These are phyloP conservation scores for Aaosphaeria arxii DNA, from an alignment of 2,329 filamentous ascomycete species.

Conservation along the genomic window DNA sequence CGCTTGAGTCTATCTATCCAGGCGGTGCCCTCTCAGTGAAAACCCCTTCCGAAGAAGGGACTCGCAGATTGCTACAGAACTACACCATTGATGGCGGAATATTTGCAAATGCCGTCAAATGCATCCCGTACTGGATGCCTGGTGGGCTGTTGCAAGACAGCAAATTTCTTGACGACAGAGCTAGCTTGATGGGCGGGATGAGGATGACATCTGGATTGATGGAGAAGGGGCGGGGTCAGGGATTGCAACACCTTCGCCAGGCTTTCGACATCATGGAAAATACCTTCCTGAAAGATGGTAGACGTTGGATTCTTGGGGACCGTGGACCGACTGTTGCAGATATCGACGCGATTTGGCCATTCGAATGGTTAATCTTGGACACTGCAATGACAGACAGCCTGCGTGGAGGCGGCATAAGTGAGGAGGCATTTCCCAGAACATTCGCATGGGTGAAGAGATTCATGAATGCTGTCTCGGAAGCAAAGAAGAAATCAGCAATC, in stretches of 20 bases:
- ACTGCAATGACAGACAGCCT: slow-evolving; percentile 50
- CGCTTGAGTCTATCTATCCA: slow-evolving; percentile 21
- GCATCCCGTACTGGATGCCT: slow-evolving; percentile 59
- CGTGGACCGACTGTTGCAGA: slow-evolving; percentile 59
- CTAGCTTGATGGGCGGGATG: slow-evolving; percentile 42
- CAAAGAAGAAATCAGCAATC: slow-evolving; percentile 38
- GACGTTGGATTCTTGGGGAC: slow-evolving; percentile 60
- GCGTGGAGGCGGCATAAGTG: slow-evolving; percentile 52
- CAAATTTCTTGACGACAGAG: slow-evolving; percentile 58
- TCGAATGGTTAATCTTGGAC: slow-evolving; percentile 60
- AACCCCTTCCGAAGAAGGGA: slow-evolving; percentile 39
- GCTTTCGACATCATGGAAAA: slow-evolving; percentile 60
- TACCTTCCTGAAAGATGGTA: slow-evolving; percentile 62
- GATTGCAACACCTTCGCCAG: slow-evolving; percentile 53
- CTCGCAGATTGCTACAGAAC: slow-evolving; percentile 56
- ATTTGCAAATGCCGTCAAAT: slow-evolving; percentile 52
- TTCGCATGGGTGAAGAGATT: slow-evolving; percentile 67
- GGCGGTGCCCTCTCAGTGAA: slow-evolving; percentile 9
- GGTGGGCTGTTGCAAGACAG: slow-evolving; percentile 53
- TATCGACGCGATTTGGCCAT: slow-evolving; percentile 66
- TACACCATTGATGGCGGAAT: slow-evolving; percentile 57
- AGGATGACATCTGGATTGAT: slow-evolving; percentile 41
- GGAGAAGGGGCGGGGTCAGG: slow-evolving; percentile 51
- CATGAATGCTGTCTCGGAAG: slow-evolving; percentile 44
- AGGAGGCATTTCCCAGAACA: slow-evolving; percentile 55